phyloP scores from a whole-genome alignment of 2,329 filamentous ascomycete species.

The Epichloe elymi region DNA sequence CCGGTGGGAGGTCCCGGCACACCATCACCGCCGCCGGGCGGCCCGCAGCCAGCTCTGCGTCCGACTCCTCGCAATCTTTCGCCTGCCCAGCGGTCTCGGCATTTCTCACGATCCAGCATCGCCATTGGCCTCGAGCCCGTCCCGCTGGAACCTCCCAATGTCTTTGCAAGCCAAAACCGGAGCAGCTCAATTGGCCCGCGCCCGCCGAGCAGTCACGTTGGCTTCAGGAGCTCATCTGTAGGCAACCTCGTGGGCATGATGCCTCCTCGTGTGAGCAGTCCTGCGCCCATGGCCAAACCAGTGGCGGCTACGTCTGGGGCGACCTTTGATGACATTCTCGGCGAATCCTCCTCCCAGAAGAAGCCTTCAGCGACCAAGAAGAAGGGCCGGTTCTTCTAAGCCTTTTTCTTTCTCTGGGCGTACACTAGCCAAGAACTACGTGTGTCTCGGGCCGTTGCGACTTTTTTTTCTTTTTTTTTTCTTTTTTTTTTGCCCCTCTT shows the following conservation, averaged over 20 bases:
- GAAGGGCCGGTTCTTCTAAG: constrained; percentile 28
- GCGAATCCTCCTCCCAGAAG: constrained; percentile 16
- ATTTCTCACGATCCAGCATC: constrained; percentile 28
- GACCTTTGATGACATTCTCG: constrained; percentile 38
- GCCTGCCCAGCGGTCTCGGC: constrained; percentile 20
- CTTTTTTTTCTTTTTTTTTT: constrained; percentile 1
- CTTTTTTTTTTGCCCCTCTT: neutral
- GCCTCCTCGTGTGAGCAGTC: constrained; percentile 6
- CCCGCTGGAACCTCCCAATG: constrained; percentile 21
- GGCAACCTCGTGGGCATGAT: constrained; percentile 21
- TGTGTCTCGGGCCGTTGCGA: neutral
- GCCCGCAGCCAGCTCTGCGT: constrained; percentile 17
- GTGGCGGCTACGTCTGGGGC: constrained; percentile 19
- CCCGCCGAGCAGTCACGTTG: constrained; percentile 19
- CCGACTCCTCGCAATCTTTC: constrained; percentile 23
- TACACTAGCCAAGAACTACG: neutral
- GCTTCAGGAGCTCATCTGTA: constrained; percentile 20
- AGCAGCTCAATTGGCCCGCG: constrained; percentile 23
- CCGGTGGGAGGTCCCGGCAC: constrained; percentile 11
- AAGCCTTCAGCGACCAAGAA: constrained; percentile 21
- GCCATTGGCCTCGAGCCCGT: constrained; percentile 30
- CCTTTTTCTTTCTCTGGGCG: neutral
- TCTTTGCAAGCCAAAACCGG: constrained; percentile 17
- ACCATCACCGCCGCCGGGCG: constrained; percentile 16
- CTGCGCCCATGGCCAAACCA: constrained; percentile 9